Base-by-base conservation (phyloP, 345 rosid species). In the Eucalyptus erythrocorys region DNA sequence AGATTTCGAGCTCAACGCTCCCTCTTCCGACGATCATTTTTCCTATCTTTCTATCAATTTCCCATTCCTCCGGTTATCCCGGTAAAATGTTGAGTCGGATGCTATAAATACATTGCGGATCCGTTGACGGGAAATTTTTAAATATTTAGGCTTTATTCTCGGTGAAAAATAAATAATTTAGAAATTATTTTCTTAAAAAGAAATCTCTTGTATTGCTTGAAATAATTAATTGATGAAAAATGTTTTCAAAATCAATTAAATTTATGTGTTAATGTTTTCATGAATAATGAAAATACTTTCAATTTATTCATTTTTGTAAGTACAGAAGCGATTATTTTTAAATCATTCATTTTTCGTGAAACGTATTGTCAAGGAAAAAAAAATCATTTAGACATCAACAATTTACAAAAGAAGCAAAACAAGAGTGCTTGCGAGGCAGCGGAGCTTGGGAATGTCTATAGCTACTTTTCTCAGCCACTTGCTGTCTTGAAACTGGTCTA, bases 311-410 rank as follows among this genome's bases (percentile, higher is more conserved):
- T 24, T 55, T 55, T 55, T 55, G 30, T 10, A 55, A 55, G 30
- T 2, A 55, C 0, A 24, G 0, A 55, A 55, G 13, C 3, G 0
- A 55, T 55, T 6, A 0, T 24, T 55, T 24, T 55, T 55, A 55
- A 24, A 55, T 51, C 10, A 21, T 51, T 51, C 57, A 21, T 19
- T 51, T 51, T 51, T 21, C 26, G 1, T 19, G 10, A 51, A 21
- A 51, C 4, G 4, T 21, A 51, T 3, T 4, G 1, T 55, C 12
- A 55, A 53, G 10, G 0, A 4, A 55, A 55, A 55, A 48, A 9
- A 55, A 55, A 9, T 55, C 61, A 55, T 13, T 16, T 64, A n/a
- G 19, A 14, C 37, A n/a, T n/a, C 32, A 14, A 16, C 3, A 2
- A 1, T 4, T 8, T n/a, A n/a, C 21, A 1, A 14, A 61, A 61